These are phyloP conservation scores for Saturnispora diversa DNA, from an alignment of 805 yeast genomes.

Conservation along the genomic window DNA sequence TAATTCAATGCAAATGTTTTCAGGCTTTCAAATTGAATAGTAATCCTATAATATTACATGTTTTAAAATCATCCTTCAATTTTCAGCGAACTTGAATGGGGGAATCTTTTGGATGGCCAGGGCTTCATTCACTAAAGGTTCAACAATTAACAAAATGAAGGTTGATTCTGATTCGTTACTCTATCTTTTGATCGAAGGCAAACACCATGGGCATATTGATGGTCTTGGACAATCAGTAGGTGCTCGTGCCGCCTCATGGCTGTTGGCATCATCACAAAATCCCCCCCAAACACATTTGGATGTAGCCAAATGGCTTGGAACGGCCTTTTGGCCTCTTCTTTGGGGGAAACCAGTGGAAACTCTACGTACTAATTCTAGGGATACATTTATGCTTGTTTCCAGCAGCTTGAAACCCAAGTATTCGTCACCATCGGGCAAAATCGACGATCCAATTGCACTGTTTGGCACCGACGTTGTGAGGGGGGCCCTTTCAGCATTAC, in stretches of 20 bases:
- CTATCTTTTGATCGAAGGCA: background rate
- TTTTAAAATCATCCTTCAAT: too few species aligned
- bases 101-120: background rate
- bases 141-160: background rate
- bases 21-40: too few species aligned
- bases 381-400: constrained; percentile 71
- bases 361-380: constrained; percentile 82
- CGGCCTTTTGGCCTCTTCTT: constrained; percentile 80
- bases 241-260: constrained; percentile 17
- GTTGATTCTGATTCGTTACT: constrained; percentile 1
- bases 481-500: constrained; percentile 7
- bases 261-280: constrained; percentile 36
- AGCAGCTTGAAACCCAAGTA: constrained; percentile 45
- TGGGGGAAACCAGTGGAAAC: constrained; percentile 87
- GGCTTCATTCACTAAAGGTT: too few species aligned
- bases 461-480: constrained; percentile 1
- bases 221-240: constrained; percentile 16
- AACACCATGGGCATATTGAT: constrained; percentile 5
- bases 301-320: constrained; percentile 84
- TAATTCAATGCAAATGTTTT: too few species aligned
- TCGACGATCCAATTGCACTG: constrained; percentile 31
- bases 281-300: constrained; percentile 40
- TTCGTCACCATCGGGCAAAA: constrained; percentile 34
- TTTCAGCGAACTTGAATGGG: background rate
- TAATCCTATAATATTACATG: too few species aligned